Conservation (phyloP, 2,329 filamentous ascomycete genomes). For the Stenocarpella maydis region DNA sequence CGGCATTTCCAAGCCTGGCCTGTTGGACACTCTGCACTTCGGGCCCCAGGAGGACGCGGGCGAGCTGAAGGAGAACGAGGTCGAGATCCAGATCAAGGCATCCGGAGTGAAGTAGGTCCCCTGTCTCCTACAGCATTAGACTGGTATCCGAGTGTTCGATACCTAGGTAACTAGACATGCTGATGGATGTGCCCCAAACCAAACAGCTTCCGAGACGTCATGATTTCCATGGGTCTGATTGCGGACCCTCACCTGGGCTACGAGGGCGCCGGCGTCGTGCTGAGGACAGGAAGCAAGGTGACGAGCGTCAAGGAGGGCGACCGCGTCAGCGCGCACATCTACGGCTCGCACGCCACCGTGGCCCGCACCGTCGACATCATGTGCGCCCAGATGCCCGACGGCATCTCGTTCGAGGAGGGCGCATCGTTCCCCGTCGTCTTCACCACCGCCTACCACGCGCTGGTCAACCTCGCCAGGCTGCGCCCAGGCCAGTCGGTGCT, state of each 20-base stretch:
- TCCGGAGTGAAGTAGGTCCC: no score
- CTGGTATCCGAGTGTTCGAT: no score
- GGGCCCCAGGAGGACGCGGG: conserved; percentile 20
- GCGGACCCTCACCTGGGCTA: no score
- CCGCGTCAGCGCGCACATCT: conserved; percentile 21
- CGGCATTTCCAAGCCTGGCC: no score
- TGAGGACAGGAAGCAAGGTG: no score
- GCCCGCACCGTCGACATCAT: conserved; percentile 3
- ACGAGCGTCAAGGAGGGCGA: no score
- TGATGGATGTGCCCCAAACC: no score
- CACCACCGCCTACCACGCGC: conserved; percentile 41
- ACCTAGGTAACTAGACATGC: no score
- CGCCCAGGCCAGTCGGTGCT: conserved; percentile 38
- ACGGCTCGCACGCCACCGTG: conserved; percentile 22
- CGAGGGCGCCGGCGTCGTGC: no score
- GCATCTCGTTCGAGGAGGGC: conserved; percentile 34
- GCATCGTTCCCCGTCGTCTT: conserved; percentile 39
- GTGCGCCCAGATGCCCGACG: conserved; percentile 34
- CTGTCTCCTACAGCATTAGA: no score
- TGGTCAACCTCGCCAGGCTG: conserved; percentile 39
- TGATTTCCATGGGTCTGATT: conserved; percentile 28
- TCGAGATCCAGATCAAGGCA: neutral
- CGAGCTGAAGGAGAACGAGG: neutral
- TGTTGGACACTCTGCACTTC: conserved; percentile 31
- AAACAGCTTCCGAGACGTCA: conserved; percentile 19